Base-by-base conservation (phyloP, 1,139 yeast species). In the Geotrichum carabidarum region DNA sequence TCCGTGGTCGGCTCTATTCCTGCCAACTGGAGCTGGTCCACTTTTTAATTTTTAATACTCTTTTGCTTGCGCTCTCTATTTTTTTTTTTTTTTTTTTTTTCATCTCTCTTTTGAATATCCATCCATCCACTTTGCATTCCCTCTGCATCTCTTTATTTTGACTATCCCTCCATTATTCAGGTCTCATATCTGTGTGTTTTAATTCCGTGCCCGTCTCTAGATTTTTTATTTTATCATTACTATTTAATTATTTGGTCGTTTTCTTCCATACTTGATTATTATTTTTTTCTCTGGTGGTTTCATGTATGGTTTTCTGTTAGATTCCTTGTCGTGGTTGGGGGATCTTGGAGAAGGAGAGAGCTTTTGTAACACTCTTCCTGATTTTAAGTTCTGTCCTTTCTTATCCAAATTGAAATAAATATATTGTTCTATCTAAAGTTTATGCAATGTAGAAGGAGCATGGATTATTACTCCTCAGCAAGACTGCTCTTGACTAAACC, bases 1-100 rank as follows among this genome's bases (percentile, higher is more conserved):
- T 44, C 59, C 41, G 57, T 59, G 15, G 65, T 63, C 1, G 68
- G 70, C 34, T 66, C 69, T 12, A 69, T 71, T 44, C 74, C 76
- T 7, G 73, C 72, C n/a, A 73, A 72, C 59, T 72, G 75, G 75
- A 63, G 66, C 58, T 74, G 77, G 78, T 71, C 76, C 32, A 74
- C 78, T 0, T 74, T 74, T 57, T 74, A 59, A 57, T 18, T 41
- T 38, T 38, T 17, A 27, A 45, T 54, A 41, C 17, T 40, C 18
- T 37, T 14, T 30, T 37, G 34, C 42, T 18, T 36, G 41, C 6
- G 5, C 8, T 27, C n/a, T 27, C 17, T 35, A 1, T 45, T 5
- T 35, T 15, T 40, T 11, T 40, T 11, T 40, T 18, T 8, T 36
- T 43, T 17, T 8, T 15, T 12, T 15, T 15, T 15, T 15, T 7